These are phyloP conservation scores for Chalciporus sphaerocephalus DNA, from an alignment of 768 basidiomycete genomes.

Conservation along the genomic window DNA sequence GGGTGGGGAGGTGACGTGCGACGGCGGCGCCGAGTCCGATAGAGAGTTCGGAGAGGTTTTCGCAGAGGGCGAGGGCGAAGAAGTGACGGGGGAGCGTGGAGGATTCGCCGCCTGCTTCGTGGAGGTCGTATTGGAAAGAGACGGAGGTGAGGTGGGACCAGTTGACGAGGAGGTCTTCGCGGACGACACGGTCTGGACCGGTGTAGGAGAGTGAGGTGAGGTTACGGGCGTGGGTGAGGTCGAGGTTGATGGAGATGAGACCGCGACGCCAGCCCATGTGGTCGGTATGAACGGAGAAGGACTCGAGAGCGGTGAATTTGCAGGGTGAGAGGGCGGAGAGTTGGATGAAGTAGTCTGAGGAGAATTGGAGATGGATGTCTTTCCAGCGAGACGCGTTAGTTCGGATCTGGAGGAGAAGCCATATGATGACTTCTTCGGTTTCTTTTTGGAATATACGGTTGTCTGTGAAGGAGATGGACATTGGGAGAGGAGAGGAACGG, in stretches of 20 bases:
- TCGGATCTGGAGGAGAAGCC: conserved; percentile 18
- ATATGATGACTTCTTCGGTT: conserved; percentile 17
- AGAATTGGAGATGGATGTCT: conserved; percentile 24
- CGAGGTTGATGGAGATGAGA: conserved; percentile 17
- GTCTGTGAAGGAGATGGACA: conserved; percentile 26
- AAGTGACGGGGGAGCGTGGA: conserved; percentile 21
- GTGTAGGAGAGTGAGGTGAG: conserved; percentile 24
- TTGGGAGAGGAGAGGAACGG: conserved; percentile 17
- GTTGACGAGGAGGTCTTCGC: conserved; percentile 21
- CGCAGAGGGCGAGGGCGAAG: conserved; percentile 10
- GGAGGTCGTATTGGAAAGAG: conserved; percentile 21
- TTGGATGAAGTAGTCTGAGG: conserved; percentile 24
- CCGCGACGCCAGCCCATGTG: conserved; percentile 28
- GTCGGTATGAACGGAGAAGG: conserved; percentile 23
- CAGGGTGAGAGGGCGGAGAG: conserved; percentile 18
- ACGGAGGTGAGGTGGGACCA: conserved; percentile 25
- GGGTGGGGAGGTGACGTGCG: conserved; percentile 5
- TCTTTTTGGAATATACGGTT: conserved; percentile 25
- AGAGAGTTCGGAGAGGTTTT: conserved; percentile 21
- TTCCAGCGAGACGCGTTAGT: conserved; percentile 22
- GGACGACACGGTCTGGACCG: conserved; percentile 19
- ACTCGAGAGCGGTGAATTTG: conserved; percentile 18
- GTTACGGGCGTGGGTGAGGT: conserved; percentile 14
- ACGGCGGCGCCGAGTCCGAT: conserved; percentile 17
- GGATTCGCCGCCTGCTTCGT: conserved; percentile 25